Percentiles rank a stretch among this genome's conserved stretches.
These are phyloP conservation scores for Blechomonas ayalai DNA, from an alignment of 208 protist species.

Conservation along the genomic window DNA sequence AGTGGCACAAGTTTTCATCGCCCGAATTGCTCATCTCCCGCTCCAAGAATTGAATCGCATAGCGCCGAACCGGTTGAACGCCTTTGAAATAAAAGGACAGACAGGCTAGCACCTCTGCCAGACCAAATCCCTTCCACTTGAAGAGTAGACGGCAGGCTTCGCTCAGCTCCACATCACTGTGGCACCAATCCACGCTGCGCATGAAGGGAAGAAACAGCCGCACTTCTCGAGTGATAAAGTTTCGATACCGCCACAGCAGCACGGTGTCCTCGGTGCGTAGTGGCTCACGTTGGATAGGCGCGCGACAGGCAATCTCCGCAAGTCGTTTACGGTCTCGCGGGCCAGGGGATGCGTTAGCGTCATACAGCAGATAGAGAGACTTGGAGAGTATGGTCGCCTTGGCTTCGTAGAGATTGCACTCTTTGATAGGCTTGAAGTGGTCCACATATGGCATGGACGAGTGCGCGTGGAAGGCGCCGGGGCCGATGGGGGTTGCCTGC, in stretches of 20 bases:
- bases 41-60: slow-evolving; percentile 58
- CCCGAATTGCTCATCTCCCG: too few relatives aligned
- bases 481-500: not conserved
- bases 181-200: slow-evolving; percentile 87
- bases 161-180: slow-evolving; percentile 46
- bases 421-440: slow-evolving; percentile 24
- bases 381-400: slow-evolving; percentile 45
- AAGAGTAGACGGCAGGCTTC: slow-evolving; percentile 64
- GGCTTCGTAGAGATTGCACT: slow-evolving; percentile 67
- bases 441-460: slow-evolving; percentile 48
- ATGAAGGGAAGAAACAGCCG: slow-evolving; percentile 89
- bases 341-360: slow-evolving; percentile 45
- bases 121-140: slow-evolving; percentile 47
- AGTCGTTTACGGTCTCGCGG: slow-evolving; percentile 61
- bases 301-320: slow-evolving; percentile 30
- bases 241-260: slow-evolving; percentile 91
- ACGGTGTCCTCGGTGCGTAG: slow-evolving; percentile 75
- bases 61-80: slow-evolving; percentile 40
- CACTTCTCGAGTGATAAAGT: slow-evolving; percentile 71
- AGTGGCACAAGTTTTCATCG: slow-evolving; percentile 30
- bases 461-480: not conserved
- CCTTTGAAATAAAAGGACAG: slow-evolving; percentile 65
- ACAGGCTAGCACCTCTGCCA: slow-evolving; percentile 63
- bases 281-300: slow-evolving; percentile 41
- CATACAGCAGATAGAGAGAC: slow-evolving; percentile 43